phyloP scores from a whole-genome alignment of 352 stramenopile species.

The Pythium brachiatum region DNA sequence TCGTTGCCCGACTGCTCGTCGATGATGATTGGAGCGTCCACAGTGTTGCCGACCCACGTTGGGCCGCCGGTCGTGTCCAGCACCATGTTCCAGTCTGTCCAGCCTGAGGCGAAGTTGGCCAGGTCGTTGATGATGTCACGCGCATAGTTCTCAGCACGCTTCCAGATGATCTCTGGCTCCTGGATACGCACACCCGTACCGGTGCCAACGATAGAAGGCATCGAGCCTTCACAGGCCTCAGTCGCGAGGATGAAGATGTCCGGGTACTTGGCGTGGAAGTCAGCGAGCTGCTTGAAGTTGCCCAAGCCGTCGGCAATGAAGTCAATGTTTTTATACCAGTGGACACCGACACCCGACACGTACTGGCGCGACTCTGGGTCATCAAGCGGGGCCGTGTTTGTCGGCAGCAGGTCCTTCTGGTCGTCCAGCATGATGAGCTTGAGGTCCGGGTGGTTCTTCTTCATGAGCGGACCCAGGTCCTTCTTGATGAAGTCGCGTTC shows the following conservation, averaged over 20 bases:
- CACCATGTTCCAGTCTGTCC: slow-evolving; percentile 87
- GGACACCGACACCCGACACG: slow-evolving; percentile 74
- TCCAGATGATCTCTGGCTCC: slow-evolving; percentile 44
- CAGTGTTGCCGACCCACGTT: slow-evolving; percentile 57
- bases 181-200: slow-evolving; percentile 41
- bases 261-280: slow-evolving; percentile 49
- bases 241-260: slow-evolving; percentile 76
- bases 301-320: slow-evolving; percentile 28
- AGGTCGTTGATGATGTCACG: slow-evolving; percentile 86
- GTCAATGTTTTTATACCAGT: slow-evolving; percentile 78
- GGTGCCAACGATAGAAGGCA: slow-evolving; percentile 41
- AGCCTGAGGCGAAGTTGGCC: slow-evolving; percentile 64
- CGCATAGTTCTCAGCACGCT: slow-evolving; percentile 72
- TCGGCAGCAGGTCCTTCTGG: slow-evolving; percentile 64
- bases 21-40: slow-evolving; percentile 68
- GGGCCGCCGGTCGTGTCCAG: slow-evolving; percentile 68
- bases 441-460: slow-evolving; percentile 44
- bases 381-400: slow-evolving; percentile 38
- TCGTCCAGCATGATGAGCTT: slow-evolving; percentile 86
- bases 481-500: slow-evolving; percentile 69
- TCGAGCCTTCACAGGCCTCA: slow-evolving; percentile 64
- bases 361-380: slow-evolving; percentile 56
- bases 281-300: slow-evolving; percentile 45
- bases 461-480: slow-evolving; percentile 62
- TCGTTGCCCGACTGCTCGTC: slow-evolving; percentile 44